phyloP scores from a whole-genome alignment of 805 yeast species.

The Teunomyces stri region DNA sequence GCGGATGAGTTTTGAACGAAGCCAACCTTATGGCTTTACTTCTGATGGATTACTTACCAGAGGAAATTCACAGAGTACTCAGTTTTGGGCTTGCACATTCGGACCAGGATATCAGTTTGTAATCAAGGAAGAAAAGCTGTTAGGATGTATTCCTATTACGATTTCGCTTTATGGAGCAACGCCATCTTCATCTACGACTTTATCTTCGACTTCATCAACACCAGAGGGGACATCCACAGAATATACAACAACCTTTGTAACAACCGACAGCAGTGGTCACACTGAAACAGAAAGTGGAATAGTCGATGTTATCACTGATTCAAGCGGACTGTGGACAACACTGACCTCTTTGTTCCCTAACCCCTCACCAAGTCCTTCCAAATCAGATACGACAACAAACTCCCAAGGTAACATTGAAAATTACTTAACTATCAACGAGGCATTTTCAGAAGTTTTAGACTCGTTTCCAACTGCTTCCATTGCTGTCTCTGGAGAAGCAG shows the following conservation, averaged over 20 bases:
- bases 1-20: background rate
- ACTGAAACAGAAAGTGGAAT: background rate
- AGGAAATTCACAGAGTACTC: background rate
- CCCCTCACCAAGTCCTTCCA: background rate
- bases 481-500: too few relatives aligned
- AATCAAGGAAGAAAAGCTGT: background rate
- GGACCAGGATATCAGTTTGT: background rate
- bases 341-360: background rate
- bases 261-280: background rate
- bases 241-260: background rate
- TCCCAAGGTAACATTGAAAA: too few relatives aligned
- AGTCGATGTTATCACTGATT: background rate
- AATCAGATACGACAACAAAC: too few relatives aligned
- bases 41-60: background rate
- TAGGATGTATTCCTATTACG: background rate
- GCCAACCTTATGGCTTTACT: background rate
- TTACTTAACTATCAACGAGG: too few relatives aligned
- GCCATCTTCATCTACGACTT: too few relatives aligned
- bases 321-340: background rate
- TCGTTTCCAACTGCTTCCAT: too few relatives aligned
- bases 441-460: too few relatives aligned
- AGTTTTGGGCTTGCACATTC: background rate
- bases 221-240: background rate
- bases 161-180: background rate
- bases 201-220: background rate